These are phyloP conservation scores for Symbiodinium pilosum DNA, from an alignment of 73 alveolate species.

Conservation along the genomic window DNA sequence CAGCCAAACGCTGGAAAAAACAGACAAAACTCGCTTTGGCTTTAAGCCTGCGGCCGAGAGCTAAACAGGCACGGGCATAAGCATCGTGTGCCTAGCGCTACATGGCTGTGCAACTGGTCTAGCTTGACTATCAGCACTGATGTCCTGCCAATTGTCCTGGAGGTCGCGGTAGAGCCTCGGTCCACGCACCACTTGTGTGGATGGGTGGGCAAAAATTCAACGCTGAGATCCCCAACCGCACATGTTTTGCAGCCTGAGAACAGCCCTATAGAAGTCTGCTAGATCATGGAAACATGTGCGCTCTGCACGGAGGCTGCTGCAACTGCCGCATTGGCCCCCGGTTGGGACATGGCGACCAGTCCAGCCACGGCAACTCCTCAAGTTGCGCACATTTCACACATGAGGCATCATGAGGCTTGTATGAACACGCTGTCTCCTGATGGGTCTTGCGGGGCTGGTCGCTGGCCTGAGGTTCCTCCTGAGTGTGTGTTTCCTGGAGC, in stretches of 20 bases:
- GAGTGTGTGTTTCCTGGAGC: no score
- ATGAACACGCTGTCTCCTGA: not conserved
- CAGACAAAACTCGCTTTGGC: no score
- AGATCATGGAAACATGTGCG: no score
- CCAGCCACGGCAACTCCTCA: conserved; percentile 64
- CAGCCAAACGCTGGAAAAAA: no score
- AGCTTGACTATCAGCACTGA: not conserved
- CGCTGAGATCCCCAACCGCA: conserved; percentile 12
- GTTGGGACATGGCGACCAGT: conserved; percentile 41
- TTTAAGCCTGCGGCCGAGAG: conserved; percentile 47
- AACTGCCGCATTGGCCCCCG: conserved; percentile 30
- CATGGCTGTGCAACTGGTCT: not conserved
- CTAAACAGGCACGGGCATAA: conserved; percentile 72
- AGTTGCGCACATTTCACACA: not conserved
- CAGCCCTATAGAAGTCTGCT: no score
- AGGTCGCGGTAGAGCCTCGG: conserved; percentile 66
- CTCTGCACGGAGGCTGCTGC: conserved; percentile 2
- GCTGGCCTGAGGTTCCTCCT: not conserved
- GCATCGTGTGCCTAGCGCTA: conserved; percentile 51
- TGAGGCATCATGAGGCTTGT: not conserved
- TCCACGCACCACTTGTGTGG: not conserved
- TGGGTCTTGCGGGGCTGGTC: not conserved
- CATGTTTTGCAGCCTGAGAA: conserved; percentile 56
- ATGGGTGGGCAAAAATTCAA: not conserved
- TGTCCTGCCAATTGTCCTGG: conserved; percentile 87